Evolutionary conservation across 441 rosid genomes (phyloP).

Genomic region (Populus tomentosa): DNA sequence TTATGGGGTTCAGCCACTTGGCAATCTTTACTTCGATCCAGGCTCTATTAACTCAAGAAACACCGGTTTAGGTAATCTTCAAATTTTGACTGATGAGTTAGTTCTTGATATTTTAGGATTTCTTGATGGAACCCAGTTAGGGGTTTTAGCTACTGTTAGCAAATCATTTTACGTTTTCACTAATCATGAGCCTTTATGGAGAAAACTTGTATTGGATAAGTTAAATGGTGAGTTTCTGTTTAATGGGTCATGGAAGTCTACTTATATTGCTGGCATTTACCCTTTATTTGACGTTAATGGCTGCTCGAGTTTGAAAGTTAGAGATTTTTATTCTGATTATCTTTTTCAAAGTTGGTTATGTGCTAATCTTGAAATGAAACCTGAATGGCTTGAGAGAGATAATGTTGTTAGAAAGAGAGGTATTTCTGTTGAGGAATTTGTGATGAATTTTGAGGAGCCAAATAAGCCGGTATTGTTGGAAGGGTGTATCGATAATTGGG

Average conservation of each 20-base stretch:
- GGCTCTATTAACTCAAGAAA: constrained; percentile 61
- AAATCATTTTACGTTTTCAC: constrained; percentile 73
- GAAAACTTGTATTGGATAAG: constrained; percentile 70
- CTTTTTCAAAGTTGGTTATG: constrained; percentile 95
- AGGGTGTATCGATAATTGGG: constrained; percentile 79
- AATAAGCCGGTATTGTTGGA: constrained; percentile 90
- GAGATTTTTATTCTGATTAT: constrained; percentile 87
- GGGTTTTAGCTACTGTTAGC: constrained; percentile 64
- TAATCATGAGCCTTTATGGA: constrained; percentile 85
- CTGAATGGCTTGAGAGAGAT: constrained; percentile 88
- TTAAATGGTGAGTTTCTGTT: constrained; percentile 58
- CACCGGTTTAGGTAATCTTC: constrained; percentile 81
- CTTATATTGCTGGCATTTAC: constrained; percentile 50
- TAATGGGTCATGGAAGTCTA: constrained; percentile 70
- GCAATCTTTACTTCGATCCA: constrained; percentile 63
- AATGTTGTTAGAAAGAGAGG: constrained; percentile 68
- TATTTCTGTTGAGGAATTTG: constrained; percentile 69
- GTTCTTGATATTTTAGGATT: constrained; percentile 78
- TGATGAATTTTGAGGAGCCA: constrained; percentile 66
- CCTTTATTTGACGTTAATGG: constrained; percentile 28
- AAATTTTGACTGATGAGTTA: constrained; percentile 65
- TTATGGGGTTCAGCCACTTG: constrained; percentile 86
- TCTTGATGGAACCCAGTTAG: constrained; percentile 53
- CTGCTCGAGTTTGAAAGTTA: constrained; percentile 41
- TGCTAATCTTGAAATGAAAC: constrained; percentile 95